Base-by-base conservation (phyloP, 2,329 filamentous ascomycete genomes). In the Sclerotinia subarctica region DNA sequence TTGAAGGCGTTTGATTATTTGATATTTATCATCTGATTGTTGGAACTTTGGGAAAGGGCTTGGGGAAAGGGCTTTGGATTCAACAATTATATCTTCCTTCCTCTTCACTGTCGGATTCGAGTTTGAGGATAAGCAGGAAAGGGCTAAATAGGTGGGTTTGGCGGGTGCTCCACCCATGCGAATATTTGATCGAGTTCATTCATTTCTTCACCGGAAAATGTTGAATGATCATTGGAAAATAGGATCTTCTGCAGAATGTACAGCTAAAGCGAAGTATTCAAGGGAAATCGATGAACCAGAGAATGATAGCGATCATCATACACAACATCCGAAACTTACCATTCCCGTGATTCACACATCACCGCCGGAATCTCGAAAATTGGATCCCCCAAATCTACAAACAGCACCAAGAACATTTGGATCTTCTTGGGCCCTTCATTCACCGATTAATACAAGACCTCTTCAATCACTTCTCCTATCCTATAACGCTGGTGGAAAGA, bases 381-480 rank as follows among this genome's bases (percentile, higher is more conserved):
- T n/a, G 11, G 53, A n/a, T n/a, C 5, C 35, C 13, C 53, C 29
- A 56, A 56, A n/a, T n/a, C 29, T 38, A n/a, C 53, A 38, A 56
- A 56, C 53, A 2, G 29, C 58, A 62, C 26, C 44, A n/a, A 60
- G 58, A 46, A 59, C 38, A 32, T 59, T 59, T 46, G 42, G 57
- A 8, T 59, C 57, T 2, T 59, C 46, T 35, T 38, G 51, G 5
- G 29, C 59, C 1, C 19, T 51, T 26, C 59, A 51, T 26, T 62
- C 59, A 11, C 44, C 59, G n/a, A 62, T 62, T 11, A 3, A 42
- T 32, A 15, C 38, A 2, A 59, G 42, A n/a, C 24, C 38, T 32
- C 57, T 59, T 3, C n/a, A 13, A n/a, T 59, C 42, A 46, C 57
- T 59, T 13, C 57, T 59, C 15, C 57, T 42, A 46, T 59, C 57